Evolutionary conservation across 2,329 filamentous ascomycete genomes (phyloP), one percentile per base, ranked within the genome.

Genomic region (Fusarium austroafricanum): DNA sequence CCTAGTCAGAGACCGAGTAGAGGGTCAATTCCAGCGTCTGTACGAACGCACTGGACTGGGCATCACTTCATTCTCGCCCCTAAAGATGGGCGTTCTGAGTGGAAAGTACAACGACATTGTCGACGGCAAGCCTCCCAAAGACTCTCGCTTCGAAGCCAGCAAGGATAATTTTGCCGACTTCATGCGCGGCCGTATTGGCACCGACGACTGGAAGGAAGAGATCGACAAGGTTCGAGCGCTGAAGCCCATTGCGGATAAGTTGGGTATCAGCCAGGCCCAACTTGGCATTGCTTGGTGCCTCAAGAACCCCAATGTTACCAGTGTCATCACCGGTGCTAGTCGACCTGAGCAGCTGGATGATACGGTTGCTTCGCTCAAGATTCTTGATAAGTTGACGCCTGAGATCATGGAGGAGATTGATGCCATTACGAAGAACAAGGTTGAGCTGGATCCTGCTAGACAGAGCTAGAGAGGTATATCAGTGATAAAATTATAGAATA

Each of bases 91-190:
- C 4, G 77, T 91, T 49, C 78, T 91, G 52, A 88, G 86, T 1
- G 89, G 89, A 31, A 91, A 91, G 77, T 91, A 91, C 79, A 89
- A 89, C 52, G 80, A 82, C 40, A 83, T 83, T 1, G 78, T 88
- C 11, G 77, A 80, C 42, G 76, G 83, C 46, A 60, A 74, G 45
- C 82, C 88, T 20, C 86, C 87, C 7, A 81, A 84, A 44, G 85
- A 84, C 70, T 88, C 83, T 26, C 85, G 86, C 17, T 89, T 86
- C 72, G 86, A 83, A 44, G 85, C 81, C 68, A 86, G 87, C 78
- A 82, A 84, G 62, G 83, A 83, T 52, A 83, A 84, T 70, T 89
- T 89, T 76, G 84, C 85, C 68, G 81, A 83, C 71, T 86, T 83
- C 18, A 83, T 89, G 83, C 67, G 79, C 61, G 83, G 83, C 70